Evolutionary conservation across 2,329 filamentous ascomycete genomes (phyloP), one percentile per base, ranked within the genome.

Genomic region (Curvularia sp.): DNA sequence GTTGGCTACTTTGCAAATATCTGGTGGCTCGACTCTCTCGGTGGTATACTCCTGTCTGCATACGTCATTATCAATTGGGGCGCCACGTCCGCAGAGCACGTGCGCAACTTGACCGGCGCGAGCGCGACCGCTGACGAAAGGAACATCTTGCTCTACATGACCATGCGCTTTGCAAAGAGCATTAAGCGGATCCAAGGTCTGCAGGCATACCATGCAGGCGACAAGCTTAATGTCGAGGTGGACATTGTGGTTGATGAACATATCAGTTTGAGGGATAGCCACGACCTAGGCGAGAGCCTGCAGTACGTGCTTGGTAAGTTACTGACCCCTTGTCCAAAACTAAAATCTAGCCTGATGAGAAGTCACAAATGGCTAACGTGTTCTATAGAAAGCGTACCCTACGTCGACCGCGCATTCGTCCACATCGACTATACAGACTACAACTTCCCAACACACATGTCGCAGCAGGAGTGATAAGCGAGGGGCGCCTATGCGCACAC

Each of bases 141-240:
- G 28, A 96, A 95, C 72, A 86, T 96, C 46, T 78, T 97, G 21
- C 83, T 97, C 1, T 97, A 97, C 78, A 84, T 96, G 66, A 95
- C 93, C 1, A 96, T 97, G 90, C 89, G 93, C 19, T 97, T 97
- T 73, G 93, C 93, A 45, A 92, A 90, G 66, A 90, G 90, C 12
- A 96, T 97, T 72, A 87, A 87, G 71, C 89, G 92, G 73, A 95
- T 96, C 60, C 92, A 95, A 74, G 92, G 92, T 30, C 80, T 95
- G 55, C 89, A 93, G 66, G 92, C 92, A 1, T 96, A 95, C 74
- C 92, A 96, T 70, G 88, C 89, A 0, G 92, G 92, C 25, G 92
- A 95, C 75, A 93, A 93, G 80, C 83, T 95, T 57, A 93, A 92
- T 63, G 90, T 94, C 25, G 87, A 89, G 69, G 91, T 94, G 10